Conservation (phyloP, 1,284 basidiomycete genomes). For the Cryptococcus sp. region DNA sequence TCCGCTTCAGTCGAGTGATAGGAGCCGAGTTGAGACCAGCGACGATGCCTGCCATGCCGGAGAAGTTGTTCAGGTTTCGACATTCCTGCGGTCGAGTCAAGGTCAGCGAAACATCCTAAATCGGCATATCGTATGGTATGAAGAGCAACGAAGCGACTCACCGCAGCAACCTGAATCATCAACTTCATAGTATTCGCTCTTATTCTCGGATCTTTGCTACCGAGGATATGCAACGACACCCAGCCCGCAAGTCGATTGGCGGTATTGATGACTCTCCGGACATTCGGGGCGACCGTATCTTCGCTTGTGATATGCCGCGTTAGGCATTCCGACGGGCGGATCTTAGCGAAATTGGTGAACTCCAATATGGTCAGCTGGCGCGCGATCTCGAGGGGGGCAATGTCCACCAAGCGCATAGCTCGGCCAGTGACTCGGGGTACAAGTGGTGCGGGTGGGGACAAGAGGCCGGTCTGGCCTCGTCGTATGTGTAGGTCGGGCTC, state of each 20-base stretch:
- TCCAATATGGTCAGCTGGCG: slow-evolving; percentile 94
- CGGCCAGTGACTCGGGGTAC: slow-evolving; percentile 35
- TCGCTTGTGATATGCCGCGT: slow-evolving; percentile 55
- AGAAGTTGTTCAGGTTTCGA: slow-evolving; percentile 88
- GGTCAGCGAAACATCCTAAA: neutral
- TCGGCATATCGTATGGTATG: neutral
- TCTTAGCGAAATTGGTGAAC: slow-evolving; percentile 79
- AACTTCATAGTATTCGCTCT: slow-evolving; percentile 82
- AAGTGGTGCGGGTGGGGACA: slow-evolving; percentile 42
- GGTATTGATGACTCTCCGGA: slow-evolving; percentile 83
- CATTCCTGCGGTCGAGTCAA: slow-evolving; percentile 65
- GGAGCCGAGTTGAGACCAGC: slow-evolving; percentile 93
- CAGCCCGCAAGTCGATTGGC: slow-evolving; percentile 81
- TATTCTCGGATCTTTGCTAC: slow-evolving; percentile 76
- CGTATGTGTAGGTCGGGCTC: slow-evolving; percentile 25
- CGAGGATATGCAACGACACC: slow-evolving; percentile 83
- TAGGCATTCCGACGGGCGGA: slow-evolving; percentile 88
- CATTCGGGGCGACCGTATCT: slow-evolving; percentile 32
- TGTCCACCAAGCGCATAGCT: slow-evolving; percentile 43
- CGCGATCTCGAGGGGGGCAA: slow-evolving; percentile 82
- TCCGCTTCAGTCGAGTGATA: slow-evolving; percentile 86
- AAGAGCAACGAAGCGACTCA: slow-evolving; percentile 54
- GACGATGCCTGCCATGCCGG: slow-evolving; percentile 94
- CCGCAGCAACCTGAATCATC: slow-evolving; percentile 85
- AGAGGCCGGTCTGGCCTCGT: slow-evolving; percentile 29